Base-by-base conservation (phyloP, 495 filamentous ascomycete genomes). In the Achaetomiella virescens region DNA sequence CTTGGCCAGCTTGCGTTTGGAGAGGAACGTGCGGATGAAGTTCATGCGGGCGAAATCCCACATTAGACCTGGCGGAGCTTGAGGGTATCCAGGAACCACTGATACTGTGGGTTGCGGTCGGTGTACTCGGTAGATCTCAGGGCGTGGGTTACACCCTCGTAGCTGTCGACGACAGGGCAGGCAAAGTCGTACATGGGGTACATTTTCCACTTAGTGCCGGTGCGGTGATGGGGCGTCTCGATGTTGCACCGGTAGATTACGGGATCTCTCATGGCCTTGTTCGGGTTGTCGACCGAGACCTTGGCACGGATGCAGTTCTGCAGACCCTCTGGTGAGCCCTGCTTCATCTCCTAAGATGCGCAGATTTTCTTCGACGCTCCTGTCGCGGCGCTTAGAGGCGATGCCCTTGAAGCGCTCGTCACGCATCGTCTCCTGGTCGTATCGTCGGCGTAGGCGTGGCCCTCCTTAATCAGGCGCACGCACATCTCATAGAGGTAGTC, bases 1-100 rank as follows among this genome's bases (percentile, higher is more conserved):
- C 77, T 92, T 95, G 27, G 91, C 90, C 21, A 98, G 81, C 76
- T 98, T 97, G 41, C 93, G 86, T 79, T 97, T 98, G 80, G 55
- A 96, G 78, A 67, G 38, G 56, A 66, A 63, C 11, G 64, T 66
- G 38, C 46, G 81, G 66, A 96, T 82, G 66, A 97, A 97, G 79
- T 96, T 97, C 81, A 97, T 89, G 63, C 93, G 86, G 37, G 92
- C 83, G 73, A 97, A 98, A 70, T 97, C 91, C 93, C 93, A 97
- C 72, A 97, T 88, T 97, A 83, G 12, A 97, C 93, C 57, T 83
- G 75, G 48, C 93, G 89, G 20, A 98, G 82, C 59, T 88, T 84
- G 44, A 97, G 79, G 0, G 89, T 81, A 55, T 95, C 84, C 31
- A 95, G 67, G 78, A 98, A 91, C 93, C 93, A 98, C 67, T 93